phyloP scores from a whole-genome alignment of 202 grass and related monocot species.

The Alloteropsis angusta region DNA sequence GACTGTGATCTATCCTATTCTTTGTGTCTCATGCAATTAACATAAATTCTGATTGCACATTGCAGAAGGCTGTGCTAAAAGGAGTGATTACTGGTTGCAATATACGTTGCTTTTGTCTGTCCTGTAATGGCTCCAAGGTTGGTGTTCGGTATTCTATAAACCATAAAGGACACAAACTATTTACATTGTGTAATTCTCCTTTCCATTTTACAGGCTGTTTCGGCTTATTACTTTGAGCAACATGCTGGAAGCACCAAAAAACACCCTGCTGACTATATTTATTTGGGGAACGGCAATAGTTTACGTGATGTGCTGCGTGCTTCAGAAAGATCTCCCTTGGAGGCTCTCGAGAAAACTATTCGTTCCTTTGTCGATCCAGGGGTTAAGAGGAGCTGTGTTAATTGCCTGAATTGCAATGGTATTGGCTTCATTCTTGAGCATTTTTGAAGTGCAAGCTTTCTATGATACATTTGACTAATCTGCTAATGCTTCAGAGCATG shows the following conservation, averaged over 20 bases:
- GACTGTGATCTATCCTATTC: background rate
- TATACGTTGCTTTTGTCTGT: slow-evolving; percentile 74
- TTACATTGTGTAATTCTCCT: slow-evolving; percentile 8
- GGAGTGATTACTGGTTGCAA: slow-evolving; percentile 70
- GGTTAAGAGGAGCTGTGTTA: slow-evolving; percentile 28
- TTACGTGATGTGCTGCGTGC: slow-evolving; percentile 60
- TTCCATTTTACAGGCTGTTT: slow-evolving; percentile 58
- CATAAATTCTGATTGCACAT: slow-evolving; percentile 9
- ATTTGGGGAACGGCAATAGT: slow-evolving; percentile 69
- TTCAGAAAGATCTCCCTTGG: slow-evolving; percentile 44
- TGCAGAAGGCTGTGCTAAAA: slow-evolving; percentile 65
- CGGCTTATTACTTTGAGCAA: slow-evolving; percentile 69
- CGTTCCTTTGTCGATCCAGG: slow-evolving; percentile 47
- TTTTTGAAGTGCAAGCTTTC: background rate
- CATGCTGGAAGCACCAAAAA: slow-evolving; percentile 97
- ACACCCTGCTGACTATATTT: slow-evolving; percentile 82
- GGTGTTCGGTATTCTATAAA: slow-evolving; percentile 18
- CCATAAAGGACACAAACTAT: background rate
- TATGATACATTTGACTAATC: slow-evolving; percentile 16
- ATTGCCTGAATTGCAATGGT: slow-evolving; percentile 75
- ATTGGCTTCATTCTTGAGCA: slow-evolving; percentile 14
- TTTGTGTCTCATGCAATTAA: slow-evolving; percentile 10
- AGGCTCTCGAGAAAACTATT: slow-evolving; percentile 58
- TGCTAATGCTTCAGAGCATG: slow-evolving; percentile 34
- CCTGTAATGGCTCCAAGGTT: slow-evolving; percentile 69